Percentiles rank a stretch among this genome's conserved stretches.
Evolutionary conservation across 1,284 basidiomycete species (phyloP).

Genomic region (Cerioporus squamosus): DNA sequence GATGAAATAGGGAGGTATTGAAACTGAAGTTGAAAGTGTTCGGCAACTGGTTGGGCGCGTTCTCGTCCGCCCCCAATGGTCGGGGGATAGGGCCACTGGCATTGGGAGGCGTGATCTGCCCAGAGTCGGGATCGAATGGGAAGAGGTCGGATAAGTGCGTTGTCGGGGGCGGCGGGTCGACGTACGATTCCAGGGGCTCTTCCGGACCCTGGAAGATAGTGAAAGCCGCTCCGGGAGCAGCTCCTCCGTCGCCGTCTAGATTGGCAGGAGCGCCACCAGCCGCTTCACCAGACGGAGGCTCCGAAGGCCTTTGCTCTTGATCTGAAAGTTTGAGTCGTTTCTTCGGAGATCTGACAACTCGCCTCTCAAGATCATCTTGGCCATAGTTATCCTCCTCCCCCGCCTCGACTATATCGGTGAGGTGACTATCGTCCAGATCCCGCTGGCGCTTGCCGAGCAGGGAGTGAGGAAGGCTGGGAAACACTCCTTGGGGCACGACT

Average conservation of each 20-base stretch:
- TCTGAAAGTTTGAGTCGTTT: conserved; percentile 52
- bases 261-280: not conserved
- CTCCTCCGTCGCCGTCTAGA: conserved; percentile 11
- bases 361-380: conserved; percentile 42
- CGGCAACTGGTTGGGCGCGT: conserved; percentile 33
- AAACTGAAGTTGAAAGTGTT: conserved; percentile 53
- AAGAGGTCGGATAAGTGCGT: conserved; percentile 57
- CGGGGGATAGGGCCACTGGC: conserved; percentile 28
- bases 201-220: conserved; percentile 38
- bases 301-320: conserved; percentile 1
- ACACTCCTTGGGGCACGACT: not conserved
- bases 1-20: conserved; percentile 38
- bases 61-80: conserved; percentile 55
- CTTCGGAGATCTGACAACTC: conserved; percentile 47
- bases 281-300: not conserved
- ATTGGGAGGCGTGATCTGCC: conserved; percentile 16
- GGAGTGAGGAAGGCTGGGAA: conserved; percentile 34
- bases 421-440: conserved; percentile 48
- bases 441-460: conserved; percentile 61
- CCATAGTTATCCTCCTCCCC: conserved; percentile 40
- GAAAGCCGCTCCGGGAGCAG: conserved; percentile 26
- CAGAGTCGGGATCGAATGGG: conserved; percentile 38
- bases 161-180: conserved; percentile 31
- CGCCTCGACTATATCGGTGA: conserved; percentile 46
- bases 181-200: conserved; percentile 29